Conservation (phyloP, 352 stramenopile genomes). For the Globisporangium middletonii region DNA sequence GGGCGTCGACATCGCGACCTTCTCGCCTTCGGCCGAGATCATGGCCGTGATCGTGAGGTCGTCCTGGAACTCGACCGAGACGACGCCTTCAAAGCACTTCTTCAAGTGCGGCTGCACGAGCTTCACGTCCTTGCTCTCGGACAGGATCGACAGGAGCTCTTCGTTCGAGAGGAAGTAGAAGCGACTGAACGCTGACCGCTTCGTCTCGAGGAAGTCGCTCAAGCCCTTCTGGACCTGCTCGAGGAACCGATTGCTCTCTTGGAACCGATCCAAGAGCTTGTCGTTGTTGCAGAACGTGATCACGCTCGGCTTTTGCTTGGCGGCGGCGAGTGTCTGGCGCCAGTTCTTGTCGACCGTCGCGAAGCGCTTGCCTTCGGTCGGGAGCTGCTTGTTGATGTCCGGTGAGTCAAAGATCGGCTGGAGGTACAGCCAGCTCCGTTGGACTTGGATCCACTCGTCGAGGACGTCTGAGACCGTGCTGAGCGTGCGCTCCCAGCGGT, state of each 20-base stretch:
- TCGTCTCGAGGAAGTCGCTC: slow-evolving; percentile 94
- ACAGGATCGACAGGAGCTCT: slow-evolving; percentile 93
- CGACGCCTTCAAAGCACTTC: slow-evolving; percentile 95
- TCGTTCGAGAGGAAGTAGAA: slow-evolving; percentile 97
- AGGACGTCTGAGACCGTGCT: slow-evolving; percentile 90
- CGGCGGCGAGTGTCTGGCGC: slow-evolving; percentile 82
- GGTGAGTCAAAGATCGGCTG: slow-evolving; percentile 95
- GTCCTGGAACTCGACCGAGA: slow-evolving; percentile 89
- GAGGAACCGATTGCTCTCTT: slow-evolving; percentile 93
- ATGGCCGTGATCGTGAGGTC: slow-evolving; percentile 90
- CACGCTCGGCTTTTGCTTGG: slow-evolving; percentile 77
- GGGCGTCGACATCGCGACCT: slow-evolving; percentile 74
- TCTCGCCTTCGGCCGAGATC: slow-evolving; percentile 88
- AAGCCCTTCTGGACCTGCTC: slow-evolving; percentile 94
- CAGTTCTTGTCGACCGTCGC: slow-evolving; percentile 95
- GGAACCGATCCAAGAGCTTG: slow-evolving; percentile 89
- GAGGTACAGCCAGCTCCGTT: slow-evolving; percentile 94
- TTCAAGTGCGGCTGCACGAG: slow-evolving; percentile 93
- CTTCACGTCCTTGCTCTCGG: slow-evolving; percentile 93
- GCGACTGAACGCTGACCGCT: slow-evolving; percentile 88
- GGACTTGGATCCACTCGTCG: slow-evolving; percentile 93
- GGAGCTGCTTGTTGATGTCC: slow-evolving; percentile 96
- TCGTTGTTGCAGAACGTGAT: slow-evolving; percentile 93
- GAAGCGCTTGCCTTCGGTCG: slow-evolving; percentile 92
- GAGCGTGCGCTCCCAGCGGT: slow-evolving; percentile 86